phyloP scores from a whole-genome alignment of 2,329 filamentous ascomycete species.

The Aaosphaeria pasadenensis region DNA sequence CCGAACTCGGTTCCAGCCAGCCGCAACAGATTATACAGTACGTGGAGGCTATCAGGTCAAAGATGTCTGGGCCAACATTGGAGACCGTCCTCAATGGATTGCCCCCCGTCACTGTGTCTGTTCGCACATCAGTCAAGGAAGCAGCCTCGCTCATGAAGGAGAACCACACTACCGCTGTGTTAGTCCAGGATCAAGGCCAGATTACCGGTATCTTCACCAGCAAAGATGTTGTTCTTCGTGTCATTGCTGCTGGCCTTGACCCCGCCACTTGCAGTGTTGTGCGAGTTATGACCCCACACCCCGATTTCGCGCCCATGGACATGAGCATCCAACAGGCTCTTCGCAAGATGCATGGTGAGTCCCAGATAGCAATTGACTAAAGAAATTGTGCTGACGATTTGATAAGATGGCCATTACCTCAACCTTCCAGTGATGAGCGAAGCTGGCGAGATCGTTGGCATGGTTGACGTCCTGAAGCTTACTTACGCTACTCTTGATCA shows the following conservation, averaged over 20 bases:
- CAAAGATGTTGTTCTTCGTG: conserved; percentile 96
- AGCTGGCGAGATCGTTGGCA: conserved; percentile 93
- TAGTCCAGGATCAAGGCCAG: conserved; percentile 93
- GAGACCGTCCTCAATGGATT: conserved; percentile 91
- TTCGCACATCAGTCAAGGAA: conserved; percentile 93
- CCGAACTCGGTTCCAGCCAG: conserved; percentile 90
- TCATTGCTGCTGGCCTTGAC: conserved; percentile 94
- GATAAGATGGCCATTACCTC: conserved; percentile 91
- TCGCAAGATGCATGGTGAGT: conserved; percentile 95
- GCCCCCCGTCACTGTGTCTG: conserved; percentile 90
- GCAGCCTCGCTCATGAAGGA: conserved; percentile 97
- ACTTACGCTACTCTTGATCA: conserved; percentile 98
- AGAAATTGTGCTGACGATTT: conserved; percentile 10
- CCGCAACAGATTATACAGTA: conserved; percentile 99
- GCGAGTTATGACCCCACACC: conserved; percentile 97
- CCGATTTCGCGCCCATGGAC: conserved; percentile 96
- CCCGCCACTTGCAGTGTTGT: conserved; percentile 95
- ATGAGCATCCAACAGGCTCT: conserved; percentile 99
- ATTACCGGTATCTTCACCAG: conserved; percentile 99
- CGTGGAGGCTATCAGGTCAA: conserved; percentile 87
- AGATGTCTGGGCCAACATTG: conserved; percentile 97
- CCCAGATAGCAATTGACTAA: neutral
- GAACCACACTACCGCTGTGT: conserved; percentile 92
- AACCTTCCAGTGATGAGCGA: conserved; percentile 99
- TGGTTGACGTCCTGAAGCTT: conserved; percentile 98